Evolutionary conservation across 108 stramenopile genomes (phyloP).

Genomic region (Aurantiochytrium sp.): DNA sequence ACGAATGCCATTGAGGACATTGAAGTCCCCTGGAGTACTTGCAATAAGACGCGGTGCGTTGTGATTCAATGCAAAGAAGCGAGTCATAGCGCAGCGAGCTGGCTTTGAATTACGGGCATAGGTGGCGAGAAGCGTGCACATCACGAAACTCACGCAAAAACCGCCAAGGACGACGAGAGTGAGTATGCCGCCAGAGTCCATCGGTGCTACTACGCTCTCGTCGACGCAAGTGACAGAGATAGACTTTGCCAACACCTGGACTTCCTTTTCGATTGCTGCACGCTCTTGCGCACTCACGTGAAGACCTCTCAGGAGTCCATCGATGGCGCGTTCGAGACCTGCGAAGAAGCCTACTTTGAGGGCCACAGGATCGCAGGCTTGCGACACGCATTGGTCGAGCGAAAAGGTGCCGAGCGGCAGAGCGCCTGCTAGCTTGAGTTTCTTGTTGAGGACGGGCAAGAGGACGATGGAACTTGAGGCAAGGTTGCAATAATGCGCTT

Average conservation of each 20-base stretch:
- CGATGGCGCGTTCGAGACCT: not conserved
- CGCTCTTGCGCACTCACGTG: not conserved
- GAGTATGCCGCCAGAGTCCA: not conserved
- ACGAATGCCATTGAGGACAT: conserved; percentile 21
- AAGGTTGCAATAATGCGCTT: not conserved
- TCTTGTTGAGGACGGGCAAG: not conserved
- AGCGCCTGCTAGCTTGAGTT: not conserved
- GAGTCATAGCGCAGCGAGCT: not conserved
- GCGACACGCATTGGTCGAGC: not conserved
- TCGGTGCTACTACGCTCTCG: not conserved
- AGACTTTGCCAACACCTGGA: not conserved
- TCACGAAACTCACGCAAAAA: not conserved
- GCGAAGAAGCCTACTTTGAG: not conserved
- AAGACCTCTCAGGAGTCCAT: not conserved
- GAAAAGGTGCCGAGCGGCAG: not conserved
- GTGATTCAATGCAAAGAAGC: not conserved
- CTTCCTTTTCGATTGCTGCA: not conserved
- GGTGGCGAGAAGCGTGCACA: not conserved
- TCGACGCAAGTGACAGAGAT: not conserved
- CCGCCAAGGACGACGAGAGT: not conserved
- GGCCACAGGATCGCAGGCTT: not conserved
- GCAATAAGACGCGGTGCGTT: not conserved
- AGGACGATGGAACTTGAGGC: not conserved
- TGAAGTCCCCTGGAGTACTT: not conserved
- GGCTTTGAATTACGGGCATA: not conserved